Base-by-base conservation (phyloP, 176 grass and related monocot species). In the Lolium multiflorum region DNA sequence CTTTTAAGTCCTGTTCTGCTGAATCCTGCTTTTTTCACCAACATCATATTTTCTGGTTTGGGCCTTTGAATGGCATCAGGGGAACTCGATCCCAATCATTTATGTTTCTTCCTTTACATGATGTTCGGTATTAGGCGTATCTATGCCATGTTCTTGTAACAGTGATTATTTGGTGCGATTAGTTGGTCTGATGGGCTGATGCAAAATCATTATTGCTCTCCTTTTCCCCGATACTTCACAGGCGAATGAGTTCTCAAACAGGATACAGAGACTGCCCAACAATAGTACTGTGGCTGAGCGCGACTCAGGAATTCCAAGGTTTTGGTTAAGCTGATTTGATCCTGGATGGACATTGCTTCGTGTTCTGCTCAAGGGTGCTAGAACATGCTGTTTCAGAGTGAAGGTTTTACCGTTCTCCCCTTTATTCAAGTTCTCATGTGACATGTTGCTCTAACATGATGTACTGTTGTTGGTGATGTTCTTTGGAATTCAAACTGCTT, bases 191-290 rank as follows among this genome's bases (percentile, higher is more conserved):
- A 20, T 81, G 26, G 88, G 15, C 54, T 65, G 62, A 12, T 64
- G 11, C 20, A 58, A 74, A 82, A 73, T 76, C 20, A 44, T 55
- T 86, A 55, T 66, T 83, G 70, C 35, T 68, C 5, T 26, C 35
- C 1, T 57, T 83, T 82, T 24, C 66, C 6, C 14, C 28, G 55
- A 37, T 63, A 59, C 65, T 60, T 69, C 24, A 43, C 80, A 99
- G 97, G 92, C 89, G 62, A 99, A 97, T 15, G 94, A 99, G 82
- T 97, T 99, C 83, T 97, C 97, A 64, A 89, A 68, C 7, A 91
- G 92, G 88, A 99, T 99, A 85, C 97, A 97, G 91, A 97, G 89
- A 83, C 71, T 94, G 71, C 89, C 94, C 37, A 97, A 89, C 88
- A 81, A 84, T 59, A 87, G 89, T 73, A 81, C 87, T 74, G 87